Evolutionary conservation across 1,284 basidiomycete genomes (phyloP), one percentile per base, ranked within the genome.

Genomic region (Leccinum griseonigrum): DNA sequence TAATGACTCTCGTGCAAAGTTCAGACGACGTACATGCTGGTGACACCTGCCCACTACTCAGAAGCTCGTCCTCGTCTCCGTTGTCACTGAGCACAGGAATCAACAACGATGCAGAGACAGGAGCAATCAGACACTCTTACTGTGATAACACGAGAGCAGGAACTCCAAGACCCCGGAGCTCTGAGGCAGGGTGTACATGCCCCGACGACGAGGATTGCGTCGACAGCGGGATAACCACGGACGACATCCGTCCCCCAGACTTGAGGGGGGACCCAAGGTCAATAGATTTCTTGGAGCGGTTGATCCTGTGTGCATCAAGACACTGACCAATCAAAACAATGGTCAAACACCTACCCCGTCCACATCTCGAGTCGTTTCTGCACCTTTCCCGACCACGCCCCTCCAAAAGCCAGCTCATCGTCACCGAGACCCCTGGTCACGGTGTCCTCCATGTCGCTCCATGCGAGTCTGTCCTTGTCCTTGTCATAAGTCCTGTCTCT

Each of bases 31-130:
- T 69, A 87, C 88, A 85, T 64, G 82, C 76, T 7, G 89, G 89
- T 26, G 88, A 91, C 8, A 79, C 83, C 69, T 90, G 88, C 1
- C 89, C 88, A 68, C 90, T 91, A 70, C 88, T 90, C 61, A 86
- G 73, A 16, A 84, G 71, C 26, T 86, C 86, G 13, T 87, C 88
- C 9, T 88, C 87, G 9, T 85, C 85, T 3, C 67, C 76, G 28
- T 70, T 68, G 14, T 80, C 77, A 58, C 75, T 79, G 54, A 13
- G 26, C 14, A 53, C 14, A 4, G 9, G 31, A n/a, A 13, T 2
- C 56, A 18, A 59, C 43, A 54, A 56, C n/a, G 31, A 26, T 16
- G 29, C 9, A 16, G 36, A 55, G 28, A 22, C 18, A 46, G 5
- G 51, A 32, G 9, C 2, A 16, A 60, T 10, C 14, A 11, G 13